Conservation (phyloP, 352 stramenopile species). For the Phytophthora quininea region DNA sequence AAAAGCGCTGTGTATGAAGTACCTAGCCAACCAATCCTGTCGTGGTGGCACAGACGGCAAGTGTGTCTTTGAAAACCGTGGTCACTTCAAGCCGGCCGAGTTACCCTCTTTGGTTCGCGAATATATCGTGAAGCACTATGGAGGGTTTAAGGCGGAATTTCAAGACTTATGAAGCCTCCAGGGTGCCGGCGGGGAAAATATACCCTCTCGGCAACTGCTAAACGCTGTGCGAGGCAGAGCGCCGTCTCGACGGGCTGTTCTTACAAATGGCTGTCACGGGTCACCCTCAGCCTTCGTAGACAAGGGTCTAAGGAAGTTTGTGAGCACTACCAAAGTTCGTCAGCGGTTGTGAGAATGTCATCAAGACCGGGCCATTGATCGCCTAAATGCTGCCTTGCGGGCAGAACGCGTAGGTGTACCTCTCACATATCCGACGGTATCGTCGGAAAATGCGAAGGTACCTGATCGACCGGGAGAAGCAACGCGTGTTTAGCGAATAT, state of each 20-base stretch:
- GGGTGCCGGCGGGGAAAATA: not conserved
- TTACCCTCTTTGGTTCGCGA: not conserved
- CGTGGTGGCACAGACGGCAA: not conserved
- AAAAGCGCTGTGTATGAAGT: not conserved
- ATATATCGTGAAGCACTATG: not conserved
- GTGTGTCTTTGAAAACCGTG: not conserved
- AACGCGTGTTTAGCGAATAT: slow-evolving; percentile 9
- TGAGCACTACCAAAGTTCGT: too few relatives aligned
- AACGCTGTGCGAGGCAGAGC: not conserved
- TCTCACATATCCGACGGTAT: not conserved
- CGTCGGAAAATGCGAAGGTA: not conserved
- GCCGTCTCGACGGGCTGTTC: not conserved
- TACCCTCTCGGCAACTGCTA: not conserved
- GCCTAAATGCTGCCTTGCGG: not conserved
- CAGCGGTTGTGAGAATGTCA: too few relatives aligned
- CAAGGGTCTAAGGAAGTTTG: too few relatives aligned
- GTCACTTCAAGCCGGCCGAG: not conserved
- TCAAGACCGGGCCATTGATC: too few relatives aligned
- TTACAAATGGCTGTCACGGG: too few relatives aligned
- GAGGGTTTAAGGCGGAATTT: not conserved
- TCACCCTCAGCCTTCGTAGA: too few relatives aligned
- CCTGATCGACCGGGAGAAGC: slow-evolving; percentile 4
- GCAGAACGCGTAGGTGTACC: not conserved
- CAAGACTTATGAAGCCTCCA: not conserved
- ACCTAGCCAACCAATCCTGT: not conserved